These are phyloP conservation scores for Chalciporus sphaerocephalus DNA, from an alignment of 768 basidiomycete species.

Conservation along the genomic window DNA sequence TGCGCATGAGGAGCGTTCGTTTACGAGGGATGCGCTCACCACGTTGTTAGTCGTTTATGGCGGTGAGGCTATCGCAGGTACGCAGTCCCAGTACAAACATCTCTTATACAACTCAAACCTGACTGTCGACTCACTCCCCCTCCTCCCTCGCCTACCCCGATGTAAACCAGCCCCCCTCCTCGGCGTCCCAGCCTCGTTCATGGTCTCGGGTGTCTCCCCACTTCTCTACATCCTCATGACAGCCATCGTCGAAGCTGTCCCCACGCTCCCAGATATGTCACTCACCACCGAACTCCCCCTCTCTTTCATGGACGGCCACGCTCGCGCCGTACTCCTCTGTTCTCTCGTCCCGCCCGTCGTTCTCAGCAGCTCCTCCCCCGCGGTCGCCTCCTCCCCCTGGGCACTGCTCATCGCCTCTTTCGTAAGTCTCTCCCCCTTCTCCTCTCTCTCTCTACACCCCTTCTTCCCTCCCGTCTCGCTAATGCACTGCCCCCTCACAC, in stretches of 20 bases:
- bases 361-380: slow-evolving; percentile 43
- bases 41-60: slow-evolving; percentile 71
- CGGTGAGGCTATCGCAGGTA: slow-evolving; percentile 69
- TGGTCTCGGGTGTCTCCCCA: slow-evolving; percentile 66
- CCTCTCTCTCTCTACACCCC: neutral
- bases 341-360: slow-evolving; percentile 71
- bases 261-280: slow-evolving; percentile 42
- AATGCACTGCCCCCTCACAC: neutral
- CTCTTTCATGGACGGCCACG: slow-evolving; percentile 71
- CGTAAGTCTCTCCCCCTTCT: slow-evolving; percentile 37
- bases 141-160: too few relatives aligned
- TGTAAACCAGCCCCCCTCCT: slow-evolving; percentile 51
- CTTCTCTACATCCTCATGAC: slow-evolving; percentile 59
- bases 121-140: neutral
- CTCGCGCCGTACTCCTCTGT: slow-evolving; percentile 75
- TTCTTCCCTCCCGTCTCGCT: neutral
- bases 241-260: slow-evolving; percentile 57
- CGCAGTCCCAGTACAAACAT: slow-evolving; percentile 27
- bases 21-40: slow-evolving; percentile 52
- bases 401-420: slow-evolving; percentile 70
- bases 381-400: slow-evolving; percentile 66
- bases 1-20: slow-evolving; percentile 48
- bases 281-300: slow-evolving; percentile 65
- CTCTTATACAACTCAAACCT: neutral
- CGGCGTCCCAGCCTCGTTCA: slow-evolving; percentile 69